Evolutionary conservation across 139 green algal species (phyloP).

Genomic region (Micromonas pusilla): DNA sequence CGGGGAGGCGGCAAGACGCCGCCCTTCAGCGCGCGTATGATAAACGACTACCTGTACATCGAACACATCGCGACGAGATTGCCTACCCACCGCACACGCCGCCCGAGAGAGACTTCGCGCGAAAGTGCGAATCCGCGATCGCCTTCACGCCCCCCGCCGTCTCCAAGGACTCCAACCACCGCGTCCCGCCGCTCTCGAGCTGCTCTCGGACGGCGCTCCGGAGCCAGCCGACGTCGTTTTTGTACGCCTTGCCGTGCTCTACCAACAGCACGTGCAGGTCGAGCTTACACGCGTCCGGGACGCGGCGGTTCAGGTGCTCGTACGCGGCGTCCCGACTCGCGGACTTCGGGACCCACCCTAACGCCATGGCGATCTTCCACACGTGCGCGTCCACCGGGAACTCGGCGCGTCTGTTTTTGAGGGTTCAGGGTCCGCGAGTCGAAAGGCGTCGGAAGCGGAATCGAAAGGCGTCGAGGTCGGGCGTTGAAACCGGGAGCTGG

Average conservation of each 20-base stretch:
- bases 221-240: not conserved
- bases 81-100: too few species aligned
- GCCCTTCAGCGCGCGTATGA: too few species aligned
- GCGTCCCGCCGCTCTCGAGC: not conserved
- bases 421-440: not conserved
- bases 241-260: slow-evolving; percentile 56
- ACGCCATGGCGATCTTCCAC: slow-evolving; percentile 27
- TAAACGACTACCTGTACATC: too few species aligned
- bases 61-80: too few species aligned
- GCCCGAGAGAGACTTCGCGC: too few species aligned
- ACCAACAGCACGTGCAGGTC: slow-evolving; percentile 67
- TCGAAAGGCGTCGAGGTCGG: too few species aligned
- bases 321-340: slow-evolving; percentile 59
- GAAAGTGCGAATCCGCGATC: too few species aligned
- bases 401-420: too few species aligned
- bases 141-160: too few species aligned
- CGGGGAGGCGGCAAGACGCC: too few species aligned
- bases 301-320: slow-evolving; percentile 55
- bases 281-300: slow-evolving; percentile 55
- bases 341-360: slow-evolving; percentile 51
- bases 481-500: too few species aligned
- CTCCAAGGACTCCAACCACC: too few species aligned
- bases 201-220: not conserved
- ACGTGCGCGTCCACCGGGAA: slow-evolving; percentile 76
- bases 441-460: not conserved